phyloP scores from a whole-genome alignment of 805 yeast species.

The Spathaspora boniae region DNA sequence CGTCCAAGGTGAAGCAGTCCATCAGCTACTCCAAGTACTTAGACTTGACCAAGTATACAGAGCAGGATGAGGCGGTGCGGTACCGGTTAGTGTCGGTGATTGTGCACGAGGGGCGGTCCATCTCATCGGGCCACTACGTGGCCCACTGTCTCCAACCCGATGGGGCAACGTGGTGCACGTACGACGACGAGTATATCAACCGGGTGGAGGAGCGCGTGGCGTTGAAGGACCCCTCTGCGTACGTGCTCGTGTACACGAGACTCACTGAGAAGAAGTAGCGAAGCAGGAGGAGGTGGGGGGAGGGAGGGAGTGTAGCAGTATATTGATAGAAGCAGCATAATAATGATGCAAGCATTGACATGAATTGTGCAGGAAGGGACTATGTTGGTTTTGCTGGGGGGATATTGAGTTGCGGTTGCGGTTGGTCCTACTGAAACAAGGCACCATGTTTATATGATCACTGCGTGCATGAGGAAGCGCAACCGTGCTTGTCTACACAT shows the following conservation, averaged over 20 bases:
- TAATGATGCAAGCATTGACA: no score
- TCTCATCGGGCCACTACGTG: constrained; percentile 89
- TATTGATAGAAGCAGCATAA: no score
- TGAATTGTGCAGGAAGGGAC: no score
- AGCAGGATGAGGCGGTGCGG: constrained; percentile 30
- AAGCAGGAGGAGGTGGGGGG: constrained; percentile 7
- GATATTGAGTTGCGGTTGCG: no score
- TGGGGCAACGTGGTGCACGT: constrained; percentile 79
- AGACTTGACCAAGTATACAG: constrained; percentile 59
- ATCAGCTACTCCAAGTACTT: constrained; percentile 76
- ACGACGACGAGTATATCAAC: constrained; percentile 89
- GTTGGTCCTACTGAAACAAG: no score
- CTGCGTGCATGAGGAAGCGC: no score
- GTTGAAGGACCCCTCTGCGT: constrained; percentile 82
- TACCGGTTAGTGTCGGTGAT: constrained; percentile 81
- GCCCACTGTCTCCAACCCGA: constrained; percentile 91
- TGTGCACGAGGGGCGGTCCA: constrained; percentile 91
- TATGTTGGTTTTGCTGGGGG: no score
- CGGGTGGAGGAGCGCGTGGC: constrained; percentile 69
- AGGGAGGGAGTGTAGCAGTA: constrained; percentile 4
- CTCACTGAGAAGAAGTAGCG: constrained; percentile 49
- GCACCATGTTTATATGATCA: no score
- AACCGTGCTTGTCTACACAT: no score
- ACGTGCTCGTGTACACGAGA: constrained; percentile 81
- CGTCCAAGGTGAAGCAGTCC: constrained; percentile 83